Conservation (phyloP, 768 basidiomycete species). For the Suillus fuscotomentosus region DNA sequence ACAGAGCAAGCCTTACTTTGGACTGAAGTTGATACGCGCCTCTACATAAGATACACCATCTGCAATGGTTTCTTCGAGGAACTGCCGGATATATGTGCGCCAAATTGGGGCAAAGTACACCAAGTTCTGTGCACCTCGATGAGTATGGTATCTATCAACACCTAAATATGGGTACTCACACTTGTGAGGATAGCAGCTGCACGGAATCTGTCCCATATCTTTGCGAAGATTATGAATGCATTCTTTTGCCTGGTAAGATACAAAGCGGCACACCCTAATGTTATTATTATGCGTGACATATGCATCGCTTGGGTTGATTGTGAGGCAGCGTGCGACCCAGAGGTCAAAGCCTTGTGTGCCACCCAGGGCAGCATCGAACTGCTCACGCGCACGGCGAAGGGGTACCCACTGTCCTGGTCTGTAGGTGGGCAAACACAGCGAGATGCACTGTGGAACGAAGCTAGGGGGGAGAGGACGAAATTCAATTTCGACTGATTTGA, state of each 20-base stretch:
- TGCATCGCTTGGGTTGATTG: slow-evolving; percentile 69
- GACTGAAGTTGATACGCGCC: slow-evolving; percentile 61
- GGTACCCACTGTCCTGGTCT: slow-evolving; percentile 51
- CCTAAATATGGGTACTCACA: slow-evolving; percentile 32
- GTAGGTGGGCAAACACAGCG: slow-evolving; percentile 41
- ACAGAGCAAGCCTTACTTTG: slow-evolving; percentile 39
- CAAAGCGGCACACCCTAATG: slow-evolving; percentile 44
- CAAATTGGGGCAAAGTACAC: slow-evolving; percentile 57
- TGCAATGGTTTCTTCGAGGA: slow-evolving; percentile 58
- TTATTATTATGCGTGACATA: slow-evolving; percentile 73
- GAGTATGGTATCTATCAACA: background rate
- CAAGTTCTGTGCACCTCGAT: slow-evolving; percentile 27
- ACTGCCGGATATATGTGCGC: slow-evolving; percentile 57
- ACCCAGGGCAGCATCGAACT: slow-evolving; percentile 50
- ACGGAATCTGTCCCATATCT: slow-evolving; percentile 79
- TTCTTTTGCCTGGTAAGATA: background rate
- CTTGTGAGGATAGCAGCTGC: slow-evolving; percentile 49
- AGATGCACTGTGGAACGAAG: slow-evolving; percentile 17
- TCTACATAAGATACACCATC: slow-evolving; percentile 77
- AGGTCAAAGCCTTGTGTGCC: slow-evolving; percentile 67
- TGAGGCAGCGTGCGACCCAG: slow-evolving; percentile 60
- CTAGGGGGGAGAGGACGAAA: slow-evolving; percentile 47
- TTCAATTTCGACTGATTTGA: slow-evolving; percentile 47
- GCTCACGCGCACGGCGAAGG: slow-evolving; percentile 49
- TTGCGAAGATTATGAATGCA: background rate